Conservation (phyloP, 2,329 filamentous ascomycete species). For the Aschersonia sp. region DNA sequence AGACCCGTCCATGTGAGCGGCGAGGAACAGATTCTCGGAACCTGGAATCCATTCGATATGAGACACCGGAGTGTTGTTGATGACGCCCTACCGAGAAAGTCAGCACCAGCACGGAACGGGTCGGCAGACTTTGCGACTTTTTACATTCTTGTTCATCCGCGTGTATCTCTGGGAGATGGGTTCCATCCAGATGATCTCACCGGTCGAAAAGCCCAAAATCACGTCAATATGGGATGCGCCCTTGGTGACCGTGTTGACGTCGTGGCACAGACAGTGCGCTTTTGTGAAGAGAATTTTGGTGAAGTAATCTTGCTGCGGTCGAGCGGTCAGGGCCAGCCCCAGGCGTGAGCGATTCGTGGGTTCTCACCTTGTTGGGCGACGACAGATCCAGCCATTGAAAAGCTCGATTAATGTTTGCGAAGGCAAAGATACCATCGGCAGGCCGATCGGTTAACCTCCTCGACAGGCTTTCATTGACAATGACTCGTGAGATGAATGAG, state of each 20-base stretch:
- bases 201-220: constrained; percentile 89
- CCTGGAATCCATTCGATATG: constrained; percentile 89
- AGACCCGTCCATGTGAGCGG: constrained; percentile 81
- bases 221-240: constrained; percentile 70
- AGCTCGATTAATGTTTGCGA: constrained; percentile 89
- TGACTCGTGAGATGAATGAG: constrained; percentile 93
- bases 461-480: constrained; percentile 66
- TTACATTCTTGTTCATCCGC: constrained; percentile 85
- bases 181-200: constrained; percentile 98
- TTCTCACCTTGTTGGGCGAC: constrained; percentile 49
- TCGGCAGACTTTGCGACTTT: constrained; percentile 8
- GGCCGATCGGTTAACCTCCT: constrained; percentile 71
- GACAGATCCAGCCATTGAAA: constrained; percentile 93
- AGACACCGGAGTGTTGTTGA: constrained; percentile 73
- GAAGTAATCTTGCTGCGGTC: constrained; percentile 61
- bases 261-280: constrained; percentile 87
- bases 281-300: constrained; percentile 97
- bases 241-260: constrained; percentile 76
- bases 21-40: constrained; percentile 84
- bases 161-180: constrained; percentile 93
- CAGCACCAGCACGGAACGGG: constrained; percentile 1
- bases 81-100: constrained; percentile 47
- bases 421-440: constrained; percentile 69
- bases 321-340: neutral
- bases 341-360: neutral